Evolutionary conservation across 2,329 filamentous ascomycete species (phyloP).

Genomic region (Scedosporium minutisporum): DNA sequence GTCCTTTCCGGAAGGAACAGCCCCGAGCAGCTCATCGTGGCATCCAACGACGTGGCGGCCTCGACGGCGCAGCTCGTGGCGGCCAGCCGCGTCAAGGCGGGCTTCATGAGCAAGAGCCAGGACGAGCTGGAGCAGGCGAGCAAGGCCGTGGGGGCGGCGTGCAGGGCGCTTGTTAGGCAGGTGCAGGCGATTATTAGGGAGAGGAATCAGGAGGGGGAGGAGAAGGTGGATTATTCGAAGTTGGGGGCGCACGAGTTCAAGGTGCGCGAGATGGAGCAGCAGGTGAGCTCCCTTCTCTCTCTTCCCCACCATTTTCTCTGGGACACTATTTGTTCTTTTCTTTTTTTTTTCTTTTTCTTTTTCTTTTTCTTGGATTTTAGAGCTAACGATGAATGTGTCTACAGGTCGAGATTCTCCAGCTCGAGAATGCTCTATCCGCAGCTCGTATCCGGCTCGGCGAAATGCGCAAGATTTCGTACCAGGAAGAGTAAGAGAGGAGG

Average conservation of each 20-base stretch:
- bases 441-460: constrained; percentile 81
- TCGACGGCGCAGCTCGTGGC: constrained; percentile 95
- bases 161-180: constrained; percentile 77
- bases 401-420: constrained; percentile 91
- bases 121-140: constrained; percentile 83
- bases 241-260: constrained; percentile 95
- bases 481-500: constrained; percentile 48
- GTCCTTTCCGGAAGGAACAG: constrained; percentile 87
- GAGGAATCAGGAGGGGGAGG: constrained; percentile 70
- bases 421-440: constrained; percentile 75
- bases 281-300: constrained; percentile 49
- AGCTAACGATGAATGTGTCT: constrained; percentile 4
- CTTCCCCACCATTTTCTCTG: constrained; percentile 4
- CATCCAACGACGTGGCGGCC: constrained; percentile 92
- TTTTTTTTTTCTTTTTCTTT: not conserved
- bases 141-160: constrained; percentile 86
- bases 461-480: constrained; percentile 96
- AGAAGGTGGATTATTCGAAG: constrained; percentile 78
- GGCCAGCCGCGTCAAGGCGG: constrained; percentile 90
- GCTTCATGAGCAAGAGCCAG: constrained; percentile 96
- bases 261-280: constrained; percentile 97
- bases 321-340: not conserved
- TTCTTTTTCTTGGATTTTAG: too few relatives aligned
- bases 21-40: constrained; percentile 94
- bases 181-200: constrained; percentile 92